phyloP scores from a whole-genome alignment of 176 grass and related monocot genomes.

The Pontederia paniculata region DNA sequence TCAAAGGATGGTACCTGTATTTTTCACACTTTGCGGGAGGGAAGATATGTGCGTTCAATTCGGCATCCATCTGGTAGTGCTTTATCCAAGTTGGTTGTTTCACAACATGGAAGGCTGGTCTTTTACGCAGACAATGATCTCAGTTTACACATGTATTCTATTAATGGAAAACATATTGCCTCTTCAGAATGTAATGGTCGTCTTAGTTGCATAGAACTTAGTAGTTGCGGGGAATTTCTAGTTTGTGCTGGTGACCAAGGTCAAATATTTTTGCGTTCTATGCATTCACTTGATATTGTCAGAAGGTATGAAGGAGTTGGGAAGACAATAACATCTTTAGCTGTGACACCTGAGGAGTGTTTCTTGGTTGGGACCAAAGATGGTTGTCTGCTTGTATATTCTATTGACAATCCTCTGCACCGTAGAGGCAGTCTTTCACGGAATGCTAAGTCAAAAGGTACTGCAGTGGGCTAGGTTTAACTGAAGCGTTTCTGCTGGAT shows the following conservation, averaged over 20 bases:
- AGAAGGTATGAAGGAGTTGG: constrained; percentile 64
- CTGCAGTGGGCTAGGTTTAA: constrained; percentile 16
- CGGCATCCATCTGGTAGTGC: constrained; percentile 54
- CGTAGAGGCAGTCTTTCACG: constrained; percentile 37
- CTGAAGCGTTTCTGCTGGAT: no score
- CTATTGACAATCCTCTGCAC: constrained; percentile 62
- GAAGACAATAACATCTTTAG: constrained; percentile 76
- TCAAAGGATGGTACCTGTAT: constrained; percentile 99
- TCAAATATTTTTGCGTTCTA: constrained; percentile 69
- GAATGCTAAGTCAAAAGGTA: constrained; percentile 33
- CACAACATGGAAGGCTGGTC: constrained; percentile 73
- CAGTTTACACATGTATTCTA: constrained; percentile 85
- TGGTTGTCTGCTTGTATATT: constrained; percentile 71
- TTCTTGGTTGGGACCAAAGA: constrained; percentile 89
- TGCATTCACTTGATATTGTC: constrained; percentile 88
- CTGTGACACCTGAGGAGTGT: constrained; percentile 80
- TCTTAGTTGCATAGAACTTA: constrained; percentile 89
- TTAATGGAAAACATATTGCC: constrained; percentile 80
- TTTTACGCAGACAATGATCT: constrained; percentile 71
- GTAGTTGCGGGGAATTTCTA: constrained; percentile 75
- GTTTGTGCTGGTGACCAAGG: constrained; percentile 70
- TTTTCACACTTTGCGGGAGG: constrained; percentile 73
- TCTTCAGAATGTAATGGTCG: constrained; percentile 58
- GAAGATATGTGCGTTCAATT: constrained; percentile 75
- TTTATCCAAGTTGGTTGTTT: constrained; percentile 68